Base-by-base conservation (phyloP, 441 rosid species). In the Melastoma candidum region DNA sequence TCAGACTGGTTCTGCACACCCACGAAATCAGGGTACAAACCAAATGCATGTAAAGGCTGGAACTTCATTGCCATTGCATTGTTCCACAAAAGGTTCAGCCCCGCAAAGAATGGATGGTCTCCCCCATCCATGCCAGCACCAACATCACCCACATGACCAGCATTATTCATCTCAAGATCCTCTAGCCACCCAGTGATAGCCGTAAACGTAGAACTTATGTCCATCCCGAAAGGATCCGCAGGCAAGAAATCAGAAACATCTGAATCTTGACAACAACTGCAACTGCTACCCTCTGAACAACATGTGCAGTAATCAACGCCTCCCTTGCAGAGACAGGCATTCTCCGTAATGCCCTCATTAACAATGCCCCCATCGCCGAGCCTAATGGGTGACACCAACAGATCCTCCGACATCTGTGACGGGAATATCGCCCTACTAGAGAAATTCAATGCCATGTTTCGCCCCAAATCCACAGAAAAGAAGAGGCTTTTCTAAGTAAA, bases 201-300 rank as follows among this genome's bases (percentile, higher is more conserved):
- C 0, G 96, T 89, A 56, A 93, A 71, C 11, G 98, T 81, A 44
- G 79, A 73, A 66, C 67, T 78, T 43, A 93, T 88, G 57, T 82
- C 90, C 99, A 93, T 93, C 43, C 85, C 97, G 57, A 93, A 93
- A 1, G 98, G 98, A 88, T 93, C 98, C 0, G 92, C 79, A 0
- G 98, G 98, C 83, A 93, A 66, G 72, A 86, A 77, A 68, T 92
- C 98, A 51, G 85, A 74, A 64, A 93, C 78, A 56, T 89, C 36
- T 1, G 90, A 73, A 32, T 85, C 90, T 66, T 77, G 89, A 4
- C 89, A 67, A 17, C 22, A 17, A 17, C 22, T 17, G 56, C 66
- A 54, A 13, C 74, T 74, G 44, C 76, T 63, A 50, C 70, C 59
- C 53, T 67, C 77, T 32, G 68, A 56, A 32, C 50, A 62, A 52